These are phyloP conservation scores for Trametopsis cervina DNA, from an alignment of 768 basidiomycete species.

Conservation along the genomic window DNA sequence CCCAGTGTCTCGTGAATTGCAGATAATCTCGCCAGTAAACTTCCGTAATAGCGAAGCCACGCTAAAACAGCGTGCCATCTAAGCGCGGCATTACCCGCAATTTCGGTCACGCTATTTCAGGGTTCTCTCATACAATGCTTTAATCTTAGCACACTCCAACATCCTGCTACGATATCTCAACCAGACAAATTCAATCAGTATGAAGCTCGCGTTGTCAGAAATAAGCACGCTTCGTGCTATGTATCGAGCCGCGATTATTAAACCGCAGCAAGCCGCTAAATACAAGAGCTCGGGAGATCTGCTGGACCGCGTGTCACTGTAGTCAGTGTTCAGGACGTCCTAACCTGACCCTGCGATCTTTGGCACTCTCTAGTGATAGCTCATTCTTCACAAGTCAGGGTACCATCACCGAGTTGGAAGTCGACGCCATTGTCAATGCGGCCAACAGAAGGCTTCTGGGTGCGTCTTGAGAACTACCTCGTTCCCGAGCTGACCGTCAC, in stretches of 20 bases:
- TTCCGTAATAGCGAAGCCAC: no score
- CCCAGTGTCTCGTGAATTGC: no score
- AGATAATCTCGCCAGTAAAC: no score
- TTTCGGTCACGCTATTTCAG: no score
- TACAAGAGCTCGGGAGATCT: constrained; percentile 32
- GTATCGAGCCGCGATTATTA: constrained; percentile 38
- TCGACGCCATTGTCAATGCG: constrained; percentile 78
- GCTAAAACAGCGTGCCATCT: no score
- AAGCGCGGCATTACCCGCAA: not conserved
- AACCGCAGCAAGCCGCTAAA: constrained; percentile 25
- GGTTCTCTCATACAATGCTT: no score
- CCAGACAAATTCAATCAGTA: no score
- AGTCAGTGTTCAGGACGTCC: constrained; percentile 49
- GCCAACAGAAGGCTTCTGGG: constrained; percentile 70
- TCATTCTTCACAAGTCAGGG: constrained; percentile 46
- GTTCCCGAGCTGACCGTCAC: constrained; percentile 5
- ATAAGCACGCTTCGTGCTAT: constrained; percentile 53
- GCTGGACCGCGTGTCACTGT: constrained; percentile 59
- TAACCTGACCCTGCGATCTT: constrained; percentile 1
- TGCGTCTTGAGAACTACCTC: constrained; percentile 21
- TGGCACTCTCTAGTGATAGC: not conserved
- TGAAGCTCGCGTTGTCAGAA: constrained; percentile 25
- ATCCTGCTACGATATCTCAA: no score
- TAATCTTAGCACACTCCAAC: no score
- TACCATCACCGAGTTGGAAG: constrained; percentile 65